Evolutionary conservation across 148 eudicot species (phyloP).

Genomic region (Cornus kousa): DNA sequence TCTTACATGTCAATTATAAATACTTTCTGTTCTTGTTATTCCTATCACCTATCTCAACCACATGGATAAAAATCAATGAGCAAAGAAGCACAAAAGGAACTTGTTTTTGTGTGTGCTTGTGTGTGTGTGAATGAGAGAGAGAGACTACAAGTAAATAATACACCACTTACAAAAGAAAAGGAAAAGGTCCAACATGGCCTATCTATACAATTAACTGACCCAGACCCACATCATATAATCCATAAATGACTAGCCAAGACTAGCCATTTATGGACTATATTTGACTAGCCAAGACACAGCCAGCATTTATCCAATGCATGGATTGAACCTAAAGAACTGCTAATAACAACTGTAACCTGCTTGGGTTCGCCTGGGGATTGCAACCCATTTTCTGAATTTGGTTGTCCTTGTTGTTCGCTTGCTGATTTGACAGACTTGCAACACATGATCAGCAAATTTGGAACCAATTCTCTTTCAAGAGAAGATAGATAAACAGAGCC

Average conservation of each 20-base stretch:
- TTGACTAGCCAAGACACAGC: slow-evolving; percentile 1
- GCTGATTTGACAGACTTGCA: slow-evolving; percentile 44
- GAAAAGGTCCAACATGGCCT: background rate
- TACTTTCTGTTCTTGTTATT: no score
- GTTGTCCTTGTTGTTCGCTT: slow-evolving; percentile 35
- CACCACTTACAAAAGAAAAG: background rate
- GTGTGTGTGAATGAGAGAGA: background rate
- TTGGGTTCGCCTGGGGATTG: slow-evolving; percentile 51
- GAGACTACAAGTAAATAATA: background rate
- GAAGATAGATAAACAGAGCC: slow-evolving; percentile 84
- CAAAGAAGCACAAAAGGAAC: background rate
- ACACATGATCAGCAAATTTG: slow-evolving; percentile 90
- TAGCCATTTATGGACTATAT: no score
- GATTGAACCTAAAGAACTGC: background rate
- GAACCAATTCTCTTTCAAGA: slow-evolving; percentile 84
- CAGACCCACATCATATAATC: background rate
- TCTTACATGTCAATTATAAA: no score
- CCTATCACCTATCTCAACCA: no score
- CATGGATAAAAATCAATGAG: background rate
- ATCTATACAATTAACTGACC: background rate
- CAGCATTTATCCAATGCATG: slow-evolving; percentile 3
- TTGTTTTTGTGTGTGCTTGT: background rate
- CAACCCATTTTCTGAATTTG: slow-evolving; percentile 49
- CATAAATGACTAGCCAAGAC: background rate
- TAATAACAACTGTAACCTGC: slow-evolving; percentile 50